Evolutionary conservation across 768 basidiomycete species (phyloP).

Genomic region (Rhodotorula toruloides): DNA sequence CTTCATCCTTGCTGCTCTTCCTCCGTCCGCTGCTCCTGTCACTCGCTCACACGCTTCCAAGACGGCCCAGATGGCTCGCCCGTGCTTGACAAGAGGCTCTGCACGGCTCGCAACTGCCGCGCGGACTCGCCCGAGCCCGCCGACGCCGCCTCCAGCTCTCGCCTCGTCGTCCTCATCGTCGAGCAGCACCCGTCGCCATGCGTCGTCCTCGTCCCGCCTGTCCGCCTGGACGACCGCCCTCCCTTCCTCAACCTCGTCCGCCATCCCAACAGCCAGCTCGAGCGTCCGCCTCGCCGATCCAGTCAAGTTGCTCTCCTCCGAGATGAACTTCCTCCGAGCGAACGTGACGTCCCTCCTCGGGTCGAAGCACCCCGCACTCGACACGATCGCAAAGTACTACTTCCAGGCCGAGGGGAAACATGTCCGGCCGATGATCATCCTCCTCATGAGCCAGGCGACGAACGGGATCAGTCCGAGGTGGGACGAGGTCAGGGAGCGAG

Average conservation of each 20-base stretch:
- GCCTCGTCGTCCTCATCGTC: not conserved
- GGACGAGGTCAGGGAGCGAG: slow-evolving; percentile 53
- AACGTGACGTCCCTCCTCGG: slow-evolving; percentile 74
- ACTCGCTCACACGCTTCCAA: too few species aligned
- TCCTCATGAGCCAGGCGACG: slow-evolving; percentile 84
- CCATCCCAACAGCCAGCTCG: slow-evolving; percentile 15
- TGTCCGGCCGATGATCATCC: slow-evolving; percentile 77
- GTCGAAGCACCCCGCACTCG: slow-evolving; percentile 79
- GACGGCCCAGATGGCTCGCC: too few species aligned
- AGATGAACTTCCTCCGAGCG: slow-evolving; percentile 65
- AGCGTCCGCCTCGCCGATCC: slow-evolving; percentile 54
- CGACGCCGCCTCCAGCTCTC: too few species aligned
- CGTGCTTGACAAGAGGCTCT: too few species aligned
- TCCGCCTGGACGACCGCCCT: slow-evolving; percentile 14
- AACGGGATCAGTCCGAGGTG: slow-evolving; percentile 73
- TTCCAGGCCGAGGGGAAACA: slow-evolving; percentile 84
- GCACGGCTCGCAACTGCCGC: too few species aligned
- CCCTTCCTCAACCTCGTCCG: slow-evolving; percentile 12
- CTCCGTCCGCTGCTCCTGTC: not conserved
- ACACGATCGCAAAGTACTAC: slow-evolving; percentile 84
- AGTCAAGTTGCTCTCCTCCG: slow-evolving; percentile 62
- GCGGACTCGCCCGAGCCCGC: not conserved
- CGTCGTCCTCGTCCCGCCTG: slow-evolving; percentile 13
- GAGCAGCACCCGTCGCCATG: slow-evolving; percentile 1
- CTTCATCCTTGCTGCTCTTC: too few species aligned